Evolutionary conservation across 257 asterid genomes (phyloP).

Genomic region (Solanum raphanifolium): DNA sequence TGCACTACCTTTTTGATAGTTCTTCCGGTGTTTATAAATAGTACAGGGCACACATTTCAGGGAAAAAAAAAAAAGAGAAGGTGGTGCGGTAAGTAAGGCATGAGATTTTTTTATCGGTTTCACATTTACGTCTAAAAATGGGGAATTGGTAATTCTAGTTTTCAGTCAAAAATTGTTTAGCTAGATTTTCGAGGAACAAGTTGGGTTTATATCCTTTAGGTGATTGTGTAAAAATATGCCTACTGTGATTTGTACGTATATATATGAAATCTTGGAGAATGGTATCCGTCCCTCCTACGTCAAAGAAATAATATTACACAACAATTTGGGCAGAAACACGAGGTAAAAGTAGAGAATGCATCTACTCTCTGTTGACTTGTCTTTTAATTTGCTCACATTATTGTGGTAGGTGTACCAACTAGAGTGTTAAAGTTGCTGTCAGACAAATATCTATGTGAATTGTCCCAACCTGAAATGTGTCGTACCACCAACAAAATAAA

Average conservation of each 20-base stretch:
- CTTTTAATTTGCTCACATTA: background rate
- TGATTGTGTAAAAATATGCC: background rate
- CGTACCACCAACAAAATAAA: background rate
- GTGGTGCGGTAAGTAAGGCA: background rate
- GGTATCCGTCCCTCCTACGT: background rate
- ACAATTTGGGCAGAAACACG: background rate
- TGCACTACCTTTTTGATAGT: too few relatives aligned
- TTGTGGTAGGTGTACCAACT: background rate
- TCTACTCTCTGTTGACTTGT: background rate
- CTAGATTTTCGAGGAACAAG: background rate
- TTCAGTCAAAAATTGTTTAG: background rate
- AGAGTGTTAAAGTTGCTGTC: background rate
- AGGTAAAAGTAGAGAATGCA: background rate
- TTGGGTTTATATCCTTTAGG: background rate
- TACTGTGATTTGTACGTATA: background rate
- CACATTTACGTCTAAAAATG: background rate
- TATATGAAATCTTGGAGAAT: background rate
- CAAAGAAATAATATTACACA: background rate
- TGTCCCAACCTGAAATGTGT: background rate
- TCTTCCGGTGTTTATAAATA: background rate
- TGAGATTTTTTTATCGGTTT: background rate
- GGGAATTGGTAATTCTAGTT: background rate
- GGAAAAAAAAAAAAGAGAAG: too few relatives aligned
- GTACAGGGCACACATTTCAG: too few relatives aligned
- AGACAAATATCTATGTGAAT: background rate